A percentile compares a stretch with the other conserved stretches of the same genome.
These are phyloP conservation scores for Penicillium paxilli DNA, from an alignment of 495 filamentous ascomycete species.

Conservation along the genomic window DNA sequence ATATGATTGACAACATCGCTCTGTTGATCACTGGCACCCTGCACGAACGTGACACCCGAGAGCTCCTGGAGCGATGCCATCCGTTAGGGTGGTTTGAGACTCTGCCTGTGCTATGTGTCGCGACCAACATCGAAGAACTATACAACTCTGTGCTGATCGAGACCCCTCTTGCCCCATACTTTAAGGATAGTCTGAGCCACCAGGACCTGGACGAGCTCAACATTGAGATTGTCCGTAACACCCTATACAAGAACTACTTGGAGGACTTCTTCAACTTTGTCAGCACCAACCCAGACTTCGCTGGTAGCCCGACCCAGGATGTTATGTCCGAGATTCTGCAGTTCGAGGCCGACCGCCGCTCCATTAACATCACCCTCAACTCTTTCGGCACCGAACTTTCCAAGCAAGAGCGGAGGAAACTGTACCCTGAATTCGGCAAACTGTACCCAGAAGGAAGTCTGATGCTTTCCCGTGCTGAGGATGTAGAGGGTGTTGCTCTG, in stretches of 20 bases:
- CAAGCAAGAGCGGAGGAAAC: slow-evolving; percentile 90
- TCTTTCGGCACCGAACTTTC: slow-evolving; percentile 97
- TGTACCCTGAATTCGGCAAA: slow-evolving; percentile 88
- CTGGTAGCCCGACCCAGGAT: slow-evolving; percentile 77
- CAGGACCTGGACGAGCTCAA: slow-evolving; percentile 98
- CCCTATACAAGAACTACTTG: slow-evolving; percentile 98
- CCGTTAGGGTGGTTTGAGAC: slow-evolving; percentile 99
- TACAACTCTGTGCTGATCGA: slow-evolving; percentile 98
- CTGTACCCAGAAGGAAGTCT: slow-evolving; percentile 92
- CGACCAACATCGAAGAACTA: slow-evolving; percentile 96
- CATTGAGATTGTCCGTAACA: slow-evolving; percentile 98
- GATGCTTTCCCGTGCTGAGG: slow-evolving; percentile 94
- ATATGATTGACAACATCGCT: slow-evolving; percentile 99
- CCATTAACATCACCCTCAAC: slow-evolving; percentile 99
- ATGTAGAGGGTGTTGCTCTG: slow-evolving; percentile 87
- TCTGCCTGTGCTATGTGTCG: slow-evolving; percentile 95
- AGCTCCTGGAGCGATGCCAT: slow-evolving; percentile 93
- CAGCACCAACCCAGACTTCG: slow-evolving; percentile 78
- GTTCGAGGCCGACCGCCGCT: slow-evolving; percentile 93
- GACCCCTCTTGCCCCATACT: slow-evolving; percentile 92
- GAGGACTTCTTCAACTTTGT: slow-evolving; percentile 96
- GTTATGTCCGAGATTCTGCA: slow-evolving; percentile 93
- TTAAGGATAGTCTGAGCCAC: slow-evolving; percentile 91
- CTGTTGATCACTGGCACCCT: slow-evolving; percentile 97
- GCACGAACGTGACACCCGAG: slow-evolving; percentile 94